Percentiles rank a stretch among this genome's conserved stretches.
These are phyloP conservation scores for Scheffersomyces illinoinensis DNA, from an alignment of 1,139 yeast genomes.

Conservation along the genomic window DNA sequence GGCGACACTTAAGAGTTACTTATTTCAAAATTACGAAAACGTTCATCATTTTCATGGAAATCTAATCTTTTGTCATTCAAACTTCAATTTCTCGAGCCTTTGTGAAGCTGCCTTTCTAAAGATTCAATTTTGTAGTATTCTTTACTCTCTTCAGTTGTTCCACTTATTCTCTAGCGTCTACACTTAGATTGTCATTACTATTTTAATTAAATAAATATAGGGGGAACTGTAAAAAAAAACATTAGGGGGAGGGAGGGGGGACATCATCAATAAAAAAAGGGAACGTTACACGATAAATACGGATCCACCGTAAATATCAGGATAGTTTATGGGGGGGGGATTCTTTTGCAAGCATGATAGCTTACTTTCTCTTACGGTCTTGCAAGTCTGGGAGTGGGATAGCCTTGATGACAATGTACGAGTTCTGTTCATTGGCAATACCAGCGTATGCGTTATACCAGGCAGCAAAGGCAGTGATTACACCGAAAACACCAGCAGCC, in stretches of 20 bases:
- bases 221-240: neutral
- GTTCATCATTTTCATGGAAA: neutral
- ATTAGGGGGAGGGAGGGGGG: constrained; percentile 1
- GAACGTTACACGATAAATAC: neutral
- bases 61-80: neutral
- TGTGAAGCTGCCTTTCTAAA: too few species aligned
- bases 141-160: neutral
- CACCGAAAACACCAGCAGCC: constrained; percentile 82
- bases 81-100: neutral
- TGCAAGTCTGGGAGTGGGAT: constrained; percentile 45
- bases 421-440: constrained; percentile 70
- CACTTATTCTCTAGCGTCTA: neutral
- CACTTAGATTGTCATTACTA: neutral
- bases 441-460: constrained; percentile 96
- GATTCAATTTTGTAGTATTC: too few species aligned
- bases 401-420: constrained; percentile 61
- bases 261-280: neutral
- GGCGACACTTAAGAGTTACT: too few species aligned
- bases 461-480: constrained; percentile 76
- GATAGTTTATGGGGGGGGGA: neutral
- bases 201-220: constrained; percentile 1
- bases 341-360: neutral
- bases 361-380: constrained; percentile 11
- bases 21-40: too few species aligned
- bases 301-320: neutral